Percentiles rank a stretch among this genome's conserved stretches.
Evolutionary conservation across 2,329 filamentous ascomycete genomes (phyloP).

Genomic region (Fusarium secorum): DNA sequence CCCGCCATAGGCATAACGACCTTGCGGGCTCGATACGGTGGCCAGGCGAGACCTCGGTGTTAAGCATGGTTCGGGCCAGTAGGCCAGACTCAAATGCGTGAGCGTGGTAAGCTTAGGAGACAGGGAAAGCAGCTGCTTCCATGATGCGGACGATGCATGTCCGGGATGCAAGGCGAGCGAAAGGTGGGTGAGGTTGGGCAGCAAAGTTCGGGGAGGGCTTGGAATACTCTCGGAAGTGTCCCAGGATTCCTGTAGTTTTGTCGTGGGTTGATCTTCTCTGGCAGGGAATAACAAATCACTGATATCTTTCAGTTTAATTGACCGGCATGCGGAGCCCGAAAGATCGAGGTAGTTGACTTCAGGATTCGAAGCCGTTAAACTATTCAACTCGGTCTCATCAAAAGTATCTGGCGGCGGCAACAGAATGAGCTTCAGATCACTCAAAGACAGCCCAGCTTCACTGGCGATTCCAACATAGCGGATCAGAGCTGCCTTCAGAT

Average conservation of each 20-base stretch:
- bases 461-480: conserved; percentile 57
- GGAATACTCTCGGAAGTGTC: conserved; percentile 51
- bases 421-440: conserved; percentile 60
- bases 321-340: conserved; percentile 59
- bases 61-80: conserved; percentile 68
- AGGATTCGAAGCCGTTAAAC: conserved; percentile 29
- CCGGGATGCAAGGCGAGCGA: conserved; percentile 61
- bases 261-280: conserved; percentile 20
- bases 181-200: conserved; percentile 67
- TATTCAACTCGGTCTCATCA: conserved; percentile 41
- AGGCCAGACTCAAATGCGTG: conserved; percentile 68
- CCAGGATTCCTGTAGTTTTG: conserved; percentile 61
- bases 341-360: conserved; percentile 63
- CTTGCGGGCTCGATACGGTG: conserved; percentile 56
- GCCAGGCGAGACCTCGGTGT: conserved; percentile 61
- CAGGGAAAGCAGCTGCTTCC: conserved; percentile 66
- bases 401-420: conserved; percentile 44
- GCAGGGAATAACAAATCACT: conserved; percentile 59
- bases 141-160: conserved; percentile 53
- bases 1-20: conserved; percentile 60
- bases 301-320: conserved; percentile 61
- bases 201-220: conserved; percentile 49
- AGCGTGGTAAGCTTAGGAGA: conserved; percentile 60
- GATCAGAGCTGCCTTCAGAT: conserved; percentile 61
- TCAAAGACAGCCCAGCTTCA: conserved; percentile 56